These are phyloP conservation scores for Hemileccinum impolitum DNA, from an alignment of 768 basidiomycete genomes.

Conservation along the genomic window DNA sequence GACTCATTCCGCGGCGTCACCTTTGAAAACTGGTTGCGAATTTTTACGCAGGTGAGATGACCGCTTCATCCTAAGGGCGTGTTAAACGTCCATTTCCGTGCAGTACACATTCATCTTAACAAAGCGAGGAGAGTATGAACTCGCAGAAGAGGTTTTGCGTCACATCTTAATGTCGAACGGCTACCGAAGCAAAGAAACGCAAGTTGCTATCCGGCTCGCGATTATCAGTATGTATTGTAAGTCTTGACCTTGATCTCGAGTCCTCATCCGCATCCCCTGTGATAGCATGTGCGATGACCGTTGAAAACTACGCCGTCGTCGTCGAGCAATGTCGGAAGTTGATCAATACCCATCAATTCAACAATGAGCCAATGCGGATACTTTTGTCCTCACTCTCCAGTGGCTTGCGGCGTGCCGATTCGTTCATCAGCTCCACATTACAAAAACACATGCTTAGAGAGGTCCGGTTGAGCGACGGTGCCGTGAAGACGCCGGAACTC, in stretches of 20 bases:
- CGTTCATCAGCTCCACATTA: slow-evolving; percentile 72
- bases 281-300: slow-evolving; percentile 70
- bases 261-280: slow-evolving; percentile 1
- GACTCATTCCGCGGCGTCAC: slow-evolving; percentile 76
- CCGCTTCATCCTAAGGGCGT: neutral
- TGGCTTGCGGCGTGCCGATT: slow-evolving; percentile 66
- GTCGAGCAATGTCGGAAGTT: slow-evolving; percentile 78
- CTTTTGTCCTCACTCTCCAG: slow-evolving; percentile 70
- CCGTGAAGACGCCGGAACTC: slow-evolving; percentile 57
- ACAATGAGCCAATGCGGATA: slow-evolving; percentile 81
- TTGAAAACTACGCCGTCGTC: slow-evolving; percentile 51
- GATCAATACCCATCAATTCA: slow-evolving; percentile 74
- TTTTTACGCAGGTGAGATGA: slow-evolving; percentile 74
- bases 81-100: slow-evolving; percentile 4
- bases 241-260: neutral
- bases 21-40: slow-evolving; percentile 80
- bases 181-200: slow-evolving; percentile 57
- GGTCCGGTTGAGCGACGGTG: slow-evolving; percentile 63
- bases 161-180: slow-evolving; percentile 75
- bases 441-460: slow-evolving; percentile 86
- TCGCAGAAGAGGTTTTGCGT: slow-evolving; percentile 71
- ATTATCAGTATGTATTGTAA: slow-evolving; percentile 54
- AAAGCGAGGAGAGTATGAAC: slow-evolving; percentile 54
- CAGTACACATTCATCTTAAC: slow-evolving; percentile 78
- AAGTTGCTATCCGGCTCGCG: slow-evolving; percentile 72